Conservation (phyloP, 257 asterid species). For the Gentiana macrophylla region DNA sequence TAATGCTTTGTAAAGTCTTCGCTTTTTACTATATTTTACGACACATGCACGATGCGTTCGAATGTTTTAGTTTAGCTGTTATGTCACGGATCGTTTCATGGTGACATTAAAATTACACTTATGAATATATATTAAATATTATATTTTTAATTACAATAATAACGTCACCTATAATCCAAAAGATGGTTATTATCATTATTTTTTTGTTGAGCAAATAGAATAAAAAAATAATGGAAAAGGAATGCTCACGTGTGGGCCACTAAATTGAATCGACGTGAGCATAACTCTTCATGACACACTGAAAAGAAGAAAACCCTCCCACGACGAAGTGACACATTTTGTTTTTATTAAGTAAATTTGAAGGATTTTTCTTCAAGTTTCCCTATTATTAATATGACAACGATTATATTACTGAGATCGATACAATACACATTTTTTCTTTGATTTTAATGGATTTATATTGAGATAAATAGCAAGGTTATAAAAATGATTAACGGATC, state of each 20-base stretch:
- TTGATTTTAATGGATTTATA: no score
- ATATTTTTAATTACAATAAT: not conserved
- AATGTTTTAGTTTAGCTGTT: no score
- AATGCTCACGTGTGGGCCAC: slow-evolving; percentile 26
- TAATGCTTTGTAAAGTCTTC: no score
- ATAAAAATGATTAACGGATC: no score
- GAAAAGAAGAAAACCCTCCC: no score
- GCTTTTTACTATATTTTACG: no score
- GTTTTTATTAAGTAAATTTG: not conserved
- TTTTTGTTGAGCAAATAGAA: no score
- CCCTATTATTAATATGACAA: not conserved
- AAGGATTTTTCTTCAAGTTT: slow-evolving; percentile 6
- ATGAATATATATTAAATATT: slow-evolving; percentile 8
- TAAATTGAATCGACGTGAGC: slow-evolving; percentile 2
- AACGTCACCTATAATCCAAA: slow-evolving; percentile 42
- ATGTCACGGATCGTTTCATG: not conserved
- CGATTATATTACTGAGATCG: no score
- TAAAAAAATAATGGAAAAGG: not conserved
- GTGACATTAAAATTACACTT: slow-evolving; percentile 15
- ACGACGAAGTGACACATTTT: slow-evolving; percentile 6
- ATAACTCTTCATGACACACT: slow-evolving; percentile 9
- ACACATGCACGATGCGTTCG: no score
- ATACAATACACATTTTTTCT: no score
- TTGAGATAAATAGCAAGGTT: no score
- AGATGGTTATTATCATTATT: slow-evolving; percentile 11